phyloP scores from a whole-genome alignment of 768 basidiomycete genomes.

The Cystobasidiopsis lactophilus region DNA sequence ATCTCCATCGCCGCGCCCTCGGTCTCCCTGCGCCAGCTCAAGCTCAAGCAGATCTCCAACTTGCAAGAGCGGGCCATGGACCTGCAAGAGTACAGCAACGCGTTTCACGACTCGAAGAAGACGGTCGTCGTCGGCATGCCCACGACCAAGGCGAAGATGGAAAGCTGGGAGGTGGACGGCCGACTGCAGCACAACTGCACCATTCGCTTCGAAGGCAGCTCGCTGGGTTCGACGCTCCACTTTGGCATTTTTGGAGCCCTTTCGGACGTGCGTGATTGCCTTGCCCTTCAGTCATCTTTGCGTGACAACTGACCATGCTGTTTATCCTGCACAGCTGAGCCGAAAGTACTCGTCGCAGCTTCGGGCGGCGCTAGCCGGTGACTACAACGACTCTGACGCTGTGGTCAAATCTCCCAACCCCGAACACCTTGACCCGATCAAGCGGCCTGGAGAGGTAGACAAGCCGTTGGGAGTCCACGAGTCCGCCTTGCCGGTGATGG shows the following conservation, averaged over 20 bases:
- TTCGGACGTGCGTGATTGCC: no score
- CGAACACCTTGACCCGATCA: no score
- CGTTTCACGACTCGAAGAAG: slow-evolving; percentile 5
- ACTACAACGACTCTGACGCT: no score
- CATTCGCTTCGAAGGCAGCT: slow-evolving; percentile 3
- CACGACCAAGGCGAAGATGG: slow-evolving; percentile 9
- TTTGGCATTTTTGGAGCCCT: slow-evolving; percentile 6
- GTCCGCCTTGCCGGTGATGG: neutral
- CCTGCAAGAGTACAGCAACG: slow-evolving; percentile 7
- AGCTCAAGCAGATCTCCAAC: slow-evolving; percentile 1
- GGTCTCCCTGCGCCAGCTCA: slow-evolving; percentile 10
- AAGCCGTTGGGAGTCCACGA: no score
- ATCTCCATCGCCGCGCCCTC: slow-evolving; percentile 8
- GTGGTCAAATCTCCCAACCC: no score
- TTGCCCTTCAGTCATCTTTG: slow-evolving; percentile 2
- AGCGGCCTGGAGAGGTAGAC: no score
- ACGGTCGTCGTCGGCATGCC: slow-evolving; percentile 11
- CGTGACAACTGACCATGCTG: slow-evolving; percentile 5
- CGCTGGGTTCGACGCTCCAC: slow-evolving; percentile 11
- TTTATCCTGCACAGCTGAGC: slow-evolving; percentile 6
- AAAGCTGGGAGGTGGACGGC: neutral
- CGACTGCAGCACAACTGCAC: slow-evolving; percentile 5
- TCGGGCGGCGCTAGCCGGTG: slow-evolving; percentile 34
- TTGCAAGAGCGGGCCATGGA: slow-evolving; percentile 7
- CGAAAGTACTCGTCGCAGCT: slow-evolving; percentile 33